Evolutionary conservation across 1,139 yeast species (phyloP).

Genomic region (Yamadazyma sp.): DNA sequence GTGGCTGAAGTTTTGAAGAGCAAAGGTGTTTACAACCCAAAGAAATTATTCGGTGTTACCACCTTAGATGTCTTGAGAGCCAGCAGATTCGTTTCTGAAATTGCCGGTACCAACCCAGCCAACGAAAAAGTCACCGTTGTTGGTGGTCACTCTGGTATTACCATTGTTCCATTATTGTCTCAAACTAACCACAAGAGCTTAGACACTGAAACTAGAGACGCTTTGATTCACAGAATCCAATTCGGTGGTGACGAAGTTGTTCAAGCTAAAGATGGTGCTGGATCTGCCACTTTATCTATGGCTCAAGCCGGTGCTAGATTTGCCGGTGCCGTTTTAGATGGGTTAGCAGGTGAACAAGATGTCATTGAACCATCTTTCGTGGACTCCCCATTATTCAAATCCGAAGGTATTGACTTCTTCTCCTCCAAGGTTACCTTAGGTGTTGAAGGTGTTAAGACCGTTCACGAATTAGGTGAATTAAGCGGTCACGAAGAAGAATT

Average conservation of each 20-base stretch:
- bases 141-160: constrained; percentile 97
- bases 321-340: constrained; percentile 59
- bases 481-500: constrained; percentile 58
- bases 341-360: constrained; percentile 51
- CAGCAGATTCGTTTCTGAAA: constrained; percentile 70
- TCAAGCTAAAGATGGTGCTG: constrained; percentile 91
- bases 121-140: constrained; percentile 75
- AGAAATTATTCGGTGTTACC: constrained; percentile 87
- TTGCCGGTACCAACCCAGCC: constrained; percentile 56
- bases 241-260: constrained; percentile 98
- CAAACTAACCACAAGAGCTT: constrained; percentile 53
- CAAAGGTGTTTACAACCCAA: constrained; percentile 73
- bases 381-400: constrained; percentile 49
- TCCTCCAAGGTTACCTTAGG: constrained; percentile 66
- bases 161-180: constrained; percentile 87
- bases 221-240: constrained; percentile 83
- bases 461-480: constrained; percentile 58
- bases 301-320: constrained; percentile 93
- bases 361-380: constrained; percentile 54
- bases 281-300: constrained; percentile 95
- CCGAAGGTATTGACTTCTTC: constrained; percentile 56
- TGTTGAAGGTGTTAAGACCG: constrained; percentile 54
- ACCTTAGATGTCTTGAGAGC: constrained; percentile 90
- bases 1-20: constrained; percentile 83
- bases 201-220: constrained; percentile 57